Conservation (phyloP, 352 stramenopile genomes). For the Thalassiosira delicatula region DNA sequence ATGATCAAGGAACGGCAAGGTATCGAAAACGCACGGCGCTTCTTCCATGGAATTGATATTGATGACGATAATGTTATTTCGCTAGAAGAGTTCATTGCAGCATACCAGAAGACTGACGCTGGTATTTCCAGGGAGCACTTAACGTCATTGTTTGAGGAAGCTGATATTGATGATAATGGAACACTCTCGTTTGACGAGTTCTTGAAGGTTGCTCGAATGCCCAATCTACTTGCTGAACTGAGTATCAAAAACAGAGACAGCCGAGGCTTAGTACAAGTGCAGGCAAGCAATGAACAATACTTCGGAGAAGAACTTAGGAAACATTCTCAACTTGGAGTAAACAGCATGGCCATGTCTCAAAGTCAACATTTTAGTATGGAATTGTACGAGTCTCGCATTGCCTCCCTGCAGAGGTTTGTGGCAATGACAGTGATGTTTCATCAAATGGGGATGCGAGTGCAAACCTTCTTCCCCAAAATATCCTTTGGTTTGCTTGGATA, state of each 20-base stretch:
- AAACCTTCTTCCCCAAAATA: constrained; percentile 56
- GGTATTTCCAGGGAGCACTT: constrained; percentile 17
- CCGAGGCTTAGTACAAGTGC: constrained; percentile 39
- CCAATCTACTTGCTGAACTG: constrained; percentile 12
- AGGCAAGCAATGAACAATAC: constrained; percentile 42
- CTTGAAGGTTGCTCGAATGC: constrained; percentile 13
- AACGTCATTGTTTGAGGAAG: constrained; percentile 48
- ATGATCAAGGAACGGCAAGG: constrained; percentile 69
- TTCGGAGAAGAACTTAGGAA: constrained; percentile 54
- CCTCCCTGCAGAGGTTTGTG: constrained; percentile 59
- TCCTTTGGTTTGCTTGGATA: constrained; percentile 58
- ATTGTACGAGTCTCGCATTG: constrained; percentile 63
- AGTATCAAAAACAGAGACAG: constrained; percentile 28
- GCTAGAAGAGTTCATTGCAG: constrained; percentile 46
- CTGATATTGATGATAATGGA: constrained; percentile 43
- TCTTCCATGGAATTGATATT: constrained; percentile 68
- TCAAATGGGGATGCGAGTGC: constrained; percentile 46
- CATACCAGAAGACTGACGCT: constrained; percentile 25
- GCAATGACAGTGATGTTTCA: constrained; percentile 64
- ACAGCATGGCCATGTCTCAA: constrained; percentile 29
- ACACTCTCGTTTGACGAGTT: constrained; percentile 40
- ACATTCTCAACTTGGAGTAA: constrained; percentile 6
- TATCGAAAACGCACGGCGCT: not conserved
- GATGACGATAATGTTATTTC: constrained; percentile 37
- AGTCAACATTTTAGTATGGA: constrained; percentile 57